These are phyloP conservation scores for Botrytis paeoniae DNA, from an alignment of 2,329 filamentous ascomycete genomes.

Conservation along the genomic window DNA sequence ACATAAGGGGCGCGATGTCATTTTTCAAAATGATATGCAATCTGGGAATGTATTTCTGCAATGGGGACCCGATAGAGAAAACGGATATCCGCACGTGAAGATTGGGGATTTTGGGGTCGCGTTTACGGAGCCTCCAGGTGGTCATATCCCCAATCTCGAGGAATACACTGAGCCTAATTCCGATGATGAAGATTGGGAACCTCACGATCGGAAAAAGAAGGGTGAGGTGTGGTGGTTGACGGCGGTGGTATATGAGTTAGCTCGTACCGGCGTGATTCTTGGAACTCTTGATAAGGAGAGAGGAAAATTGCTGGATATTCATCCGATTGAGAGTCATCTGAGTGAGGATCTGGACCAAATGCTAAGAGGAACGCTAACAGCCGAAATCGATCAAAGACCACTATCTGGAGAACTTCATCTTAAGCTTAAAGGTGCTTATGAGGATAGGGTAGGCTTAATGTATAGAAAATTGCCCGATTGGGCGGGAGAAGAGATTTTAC, in stretches of 20 bases:
- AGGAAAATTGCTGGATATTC: neutral
- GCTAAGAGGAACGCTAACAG: neutral
- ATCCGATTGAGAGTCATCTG: neutral
- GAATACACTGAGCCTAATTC: neutral
- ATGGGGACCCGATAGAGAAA: neutral
- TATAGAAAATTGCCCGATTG: neutral
- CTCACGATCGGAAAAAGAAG: neutral
- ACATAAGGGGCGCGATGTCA: neutral
- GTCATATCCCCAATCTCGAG: neutral
- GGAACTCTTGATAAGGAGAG: neutral
- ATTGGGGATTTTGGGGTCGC: constrained; percentile 11
- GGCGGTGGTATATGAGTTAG: neutral
- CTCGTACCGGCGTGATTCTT: neutral
- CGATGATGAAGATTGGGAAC: neutral
- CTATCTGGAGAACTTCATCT: neutral
- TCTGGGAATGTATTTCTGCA: neutral
- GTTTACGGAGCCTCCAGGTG: neutral
- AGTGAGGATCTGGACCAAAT: neutral
- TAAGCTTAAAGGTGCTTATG: neutral
- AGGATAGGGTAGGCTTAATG: neutral
- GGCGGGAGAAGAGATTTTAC: neutral
- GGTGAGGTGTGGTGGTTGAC: neutral
- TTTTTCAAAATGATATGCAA: neutral
- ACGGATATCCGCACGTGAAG: constrained; percentile 3
- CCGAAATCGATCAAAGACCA: neutral